A percentile compares a stretch with the other conserved stretches of the same genome.
These are phyloP conservation scores for Prunus mira DNA, from an alignment of 306 rosid genomes.

Conservation along the genomic window DNA sequence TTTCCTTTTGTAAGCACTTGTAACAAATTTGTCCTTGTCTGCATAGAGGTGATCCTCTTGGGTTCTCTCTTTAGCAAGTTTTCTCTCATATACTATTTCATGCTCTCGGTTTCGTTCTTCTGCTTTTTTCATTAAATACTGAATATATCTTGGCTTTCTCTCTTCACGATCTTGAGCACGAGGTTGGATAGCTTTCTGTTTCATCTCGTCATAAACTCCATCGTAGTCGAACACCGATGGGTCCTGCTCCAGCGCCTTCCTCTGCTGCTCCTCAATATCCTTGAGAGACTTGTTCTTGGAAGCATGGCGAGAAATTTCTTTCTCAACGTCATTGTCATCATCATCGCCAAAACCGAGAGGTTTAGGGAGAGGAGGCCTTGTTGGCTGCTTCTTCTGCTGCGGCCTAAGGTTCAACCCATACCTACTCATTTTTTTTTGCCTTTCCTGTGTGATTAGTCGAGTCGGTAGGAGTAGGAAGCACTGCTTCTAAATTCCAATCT, in stretches of 20 bases:
- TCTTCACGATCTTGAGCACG: slow-evolving; percentile 60
- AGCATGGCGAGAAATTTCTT: slow-evolving; percentile 81
- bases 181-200: slow-evolving; percentile 59
- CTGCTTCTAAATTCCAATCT: slow-evolving; percentile 4
- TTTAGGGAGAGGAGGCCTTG: slow-evolving; percentile 48
- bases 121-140: slow-evolving; percentile 53
- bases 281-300: slow-evolving; percentile 69
- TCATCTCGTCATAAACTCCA: slow-evolving; percentile 84
- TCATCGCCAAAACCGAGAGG: slow-evolving; percentile 63
- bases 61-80: slow-evolving; percentile 82
- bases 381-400: slow-evolving; percentile 51
- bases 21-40: slow-evolving; percentile 78
- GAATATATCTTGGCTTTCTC: slow-evolving; percentile 79
- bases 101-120: slow-evolving; percentile 63
- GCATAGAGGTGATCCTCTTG: slow-evolving; percentile 80
- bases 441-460: background rate
- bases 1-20: slow-evolving; percentile 79
- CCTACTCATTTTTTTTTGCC: slow-evolving; percentile 59
- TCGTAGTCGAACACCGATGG: slow-evolving; percentile 80
- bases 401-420: slow-evolving; percentile 77
- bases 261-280: slow-evolving; percentile 86
- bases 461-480: background rate
- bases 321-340: slow-evolving; percentile 67
- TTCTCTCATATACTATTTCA: slow-evolving; percentile 75
- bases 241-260: slow-evolving; percentile 83